Conservation (phyloP, 305 asterid genomes). For the Salvia sclarea region DNA sequence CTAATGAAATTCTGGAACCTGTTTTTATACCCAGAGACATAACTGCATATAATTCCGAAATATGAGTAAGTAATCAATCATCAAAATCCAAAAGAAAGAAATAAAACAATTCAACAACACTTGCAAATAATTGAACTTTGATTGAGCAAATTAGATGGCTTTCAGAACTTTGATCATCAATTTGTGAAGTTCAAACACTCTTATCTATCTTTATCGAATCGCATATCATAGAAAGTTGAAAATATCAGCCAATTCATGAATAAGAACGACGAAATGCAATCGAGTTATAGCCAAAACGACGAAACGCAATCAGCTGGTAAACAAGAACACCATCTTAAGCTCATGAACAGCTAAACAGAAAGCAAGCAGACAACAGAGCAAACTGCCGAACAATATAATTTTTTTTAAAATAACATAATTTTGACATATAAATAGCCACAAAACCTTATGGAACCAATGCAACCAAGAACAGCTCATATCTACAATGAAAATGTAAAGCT, state of each 20-base stretch:
- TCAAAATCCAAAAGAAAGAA: neutral
- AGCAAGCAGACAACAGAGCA: neutral
- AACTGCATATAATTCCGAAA: slow-evolving; percentile 55
- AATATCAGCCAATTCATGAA: neutral
- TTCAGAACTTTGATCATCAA: neutral
- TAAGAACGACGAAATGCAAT: neutral
- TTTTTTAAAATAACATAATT: neutral
- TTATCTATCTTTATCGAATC: neutral
- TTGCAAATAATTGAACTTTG: neutral
- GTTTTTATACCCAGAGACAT: slow-evolving; percentile 95
- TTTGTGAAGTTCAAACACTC: neutral
- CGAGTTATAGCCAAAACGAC: neutral
- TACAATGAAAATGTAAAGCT: neutral
- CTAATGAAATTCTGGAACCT: slow-evolving; percentile 95
- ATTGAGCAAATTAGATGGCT: neutral
- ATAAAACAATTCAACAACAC: neutral
- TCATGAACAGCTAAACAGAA: neutral
- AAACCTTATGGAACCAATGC: neutral
- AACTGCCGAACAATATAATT: neutral
- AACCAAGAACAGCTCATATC: neutral
- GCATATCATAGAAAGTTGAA: neutral
- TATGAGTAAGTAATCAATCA: neutral
- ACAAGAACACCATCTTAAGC: neutral
- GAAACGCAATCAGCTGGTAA: neutral
- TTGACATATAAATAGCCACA: neutral